Conservation (phyloP, 176 grass and related monocot species). For the Oryza meridionalis region DNA sequence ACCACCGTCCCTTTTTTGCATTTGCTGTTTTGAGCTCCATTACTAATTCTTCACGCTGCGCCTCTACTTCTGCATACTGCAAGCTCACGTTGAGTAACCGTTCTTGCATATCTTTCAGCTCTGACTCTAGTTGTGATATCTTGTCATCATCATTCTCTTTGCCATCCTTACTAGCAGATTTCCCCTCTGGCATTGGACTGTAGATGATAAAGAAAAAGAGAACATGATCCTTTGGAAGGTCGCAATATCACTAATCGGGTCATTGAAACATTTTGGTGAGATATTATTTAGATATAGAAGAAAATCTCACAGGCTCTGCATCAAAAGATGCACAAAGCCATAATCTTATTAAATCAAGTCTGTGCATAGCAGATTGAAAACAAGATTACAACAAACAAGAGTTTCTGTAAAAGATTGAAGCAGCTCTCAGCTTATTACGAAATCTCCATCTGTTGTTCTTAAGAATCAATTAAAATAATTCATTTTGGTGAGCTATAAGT, state of each 20-base stretch:
- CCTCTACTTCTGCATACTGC: constrained; percentile 87
- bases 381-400: not conserved
- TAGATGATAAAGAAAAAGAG: constrained; percentile 30
- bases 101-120: constrained; percentile 83
- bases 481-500: not conserved
- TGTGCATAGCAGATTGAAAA: not conserved
- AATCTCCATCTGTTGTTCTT: not conserved
- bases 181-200: constrained; percentile 43
- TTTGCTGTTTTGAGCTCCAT: constrained; percentile 74
- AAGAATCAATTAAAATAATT: not conserved
- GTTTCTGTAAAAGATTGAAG: not conserved
- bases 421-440: not conserved
- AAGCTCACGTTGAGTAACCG: constrained; percentile 71
- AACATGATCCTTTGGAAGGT: constrained; percentile 34
- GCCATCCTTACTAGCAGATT: constrained; percentile 24
- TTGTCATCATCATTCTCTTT: constrained; percentile 47
- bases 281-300: not conserved
- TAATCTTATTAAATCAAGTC: not conserved
- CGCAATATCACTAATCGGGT: constrained; percentile 2
- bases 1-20: constrained; percentile 73
- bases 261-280: constrained; percentile 22
- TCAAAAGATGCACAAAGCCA: not conserved
- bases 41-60: constrained; percentile 77
- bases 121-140: constrained; percentile 71
- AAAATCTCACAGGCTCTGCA: not conserved